Base-by-base conservation (phyloP, 1,139 yeast species). In the Debaryomyces psychrophilus region DNA sequence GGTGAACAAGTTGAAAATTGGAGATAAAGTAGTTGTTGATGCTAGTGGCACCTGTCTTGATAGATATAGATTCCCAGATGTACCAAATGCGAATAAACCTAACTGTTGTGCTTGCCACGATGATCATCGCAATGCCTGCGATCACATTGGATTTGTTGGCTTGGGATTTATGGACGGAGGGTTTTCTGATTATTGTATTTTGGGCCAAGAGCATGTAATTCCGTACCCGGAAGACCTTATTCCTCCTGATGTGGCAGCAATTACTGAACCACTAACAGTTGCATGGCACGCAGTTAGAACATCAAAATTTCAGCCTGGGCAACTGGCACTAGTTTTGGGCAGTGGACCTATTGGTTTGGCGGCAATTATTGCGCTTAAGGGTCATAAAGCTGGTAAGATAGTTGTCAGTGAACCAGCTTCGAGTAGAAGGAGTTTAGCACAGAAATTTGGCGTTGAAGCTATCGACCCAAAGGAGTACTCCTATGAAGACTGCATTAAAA, bases 311-410 rank as follows among this genome's bases (percentile, higher is more conserved):
- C 57, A 31, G 47, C 58, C 56, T n/a, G 85, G 83, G 25, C 69
- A 73, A 34, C 65, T 75, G 11, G 85, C 82, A 3, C 59, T 82
- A 29, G 77, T 82, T 37, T 60, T 82, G 2, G 85, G 87, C 31
- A 81, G 82, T 42, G 87, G 87, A 5, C 85, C 87, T 25, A 82
- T 82, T 57, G 87, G 87, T 1, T 61, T 82, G 35, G 79, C 83
- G 20, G 73, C 83, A 1, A 67, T 81, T 27, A 62, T 81, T 42
- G 85, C 85, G 1, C 66, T 83, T 39, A 76, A 79, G 51, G 87
- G 84, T 8, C 76, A 76, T 50, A 73, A 78, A 23, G 83, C 83
- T 2, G 65, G 72, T 2, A 71, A 65, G 36, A 80, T 83, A 41
- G 79, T 82, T 8, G 79, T 81, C 25, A 77, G 84, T 37, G 88